These are phyloP conservation scores for Zoysia pacifica DNA, from an alignment of 176 grass and related monocot species.

Conservation along the genomic window DNA sequence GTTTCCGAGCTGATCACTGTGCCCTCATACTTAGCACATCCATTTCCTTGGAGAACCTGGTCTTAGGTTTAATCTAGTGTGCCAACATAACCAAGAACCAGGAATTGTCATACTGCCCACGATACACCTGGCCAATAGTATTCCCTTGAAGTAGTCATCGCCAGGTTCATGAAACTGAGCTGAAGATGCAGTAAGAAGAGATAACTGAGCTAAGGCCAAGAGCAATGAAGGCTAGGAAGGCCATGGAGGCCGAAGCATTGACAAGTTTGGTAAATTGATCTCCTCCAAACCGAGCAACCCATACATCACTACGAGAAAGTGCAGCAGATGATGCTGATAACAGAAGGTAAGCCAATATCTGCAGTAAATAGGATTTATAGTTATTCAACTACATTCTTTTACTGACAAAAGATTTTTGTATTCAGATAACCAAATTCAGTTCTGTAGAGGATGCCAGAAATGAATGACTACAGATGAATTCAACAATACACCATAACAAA, in stretches of 20 bases:
- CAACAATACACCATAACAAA: not conserved
- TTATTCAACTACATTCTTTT: not conserved
- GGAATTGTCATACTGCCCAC: not conserved
- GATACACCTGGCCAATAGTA: conserved; percentile 18
- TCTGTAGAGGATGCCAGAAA: not conserved
- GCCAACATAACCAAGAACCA: not conserved
- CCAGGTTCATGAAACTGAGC: conserved; percentile 38
- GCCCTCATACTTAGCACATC: not conserved
- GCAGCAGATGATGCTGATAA: conserved; percentile 80
- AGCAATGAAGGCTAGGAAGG: conserved; percentile 66
- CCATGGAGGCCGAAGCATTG: conserved; percentile 62
- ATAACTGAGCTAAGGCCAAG: conserved; percentile 67
- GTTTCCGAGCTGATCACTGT: not conserved
- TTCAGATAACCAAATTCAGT: not conserved
- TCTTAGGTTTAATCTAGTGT: not conserved
- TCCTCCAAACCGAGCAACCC: conserved; percentile 72
- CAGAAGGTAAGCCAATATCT: conserved; percentile 76
- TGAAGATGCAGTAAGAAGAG: conserved; percentile 64
- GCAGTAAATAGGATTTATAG: conserved; percentile 19
- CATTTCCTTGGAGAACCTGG: not conserved
- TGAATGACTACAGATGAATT: not conserved
- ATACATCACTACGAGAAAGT: conserved; percentile 66
- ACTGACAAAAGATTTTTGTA: not conserved
- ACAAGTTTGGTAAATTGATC: conserved; percentile 73
- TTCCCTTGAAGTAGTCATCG: conserved; percentile 35